Evolutionary conservation across 768 basidiomycete species (phyloP), one percentile per base, ranked within the genome.

Genomic region (Hypholoma sublateritium): DNA sequence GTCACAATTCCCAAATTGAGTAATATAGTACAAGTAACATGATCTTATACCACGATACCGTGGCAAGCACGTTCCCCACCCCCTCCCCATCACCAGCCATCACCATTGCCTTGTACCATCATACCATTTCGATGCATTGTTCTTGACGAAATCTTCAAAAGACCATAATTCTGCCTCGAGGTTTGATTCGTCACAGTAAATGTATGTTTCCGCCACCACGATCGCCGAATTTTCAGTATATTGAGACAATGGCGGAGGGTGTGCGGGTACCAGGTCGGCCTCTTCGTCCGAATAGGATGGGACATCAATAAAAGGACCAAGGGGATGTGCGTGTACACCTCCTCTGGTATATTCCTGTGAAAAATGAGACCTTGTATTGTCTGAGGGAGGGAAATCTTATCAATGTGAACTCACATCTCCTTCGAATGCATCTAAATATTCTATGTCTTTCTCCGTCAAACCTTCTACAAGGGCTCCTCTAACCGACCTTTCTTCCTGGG

Each of bases 61-160:
- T 32, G 28, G 9, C 28, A 48, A 28, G 21, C 14, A 0, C 25
- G n/a, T 12, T 34, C 9, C 35, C 21, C 13, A 12, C 21, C 35
- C 35, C 22, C 12, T 46, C 22, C 45, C 22, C 22, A 24, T 34
- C 14, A 16, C 24, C 50, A 14, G 45, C 39, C 24, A 28, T 28
- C 25, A 46, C 24, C 44, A 28, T 58, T 53, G 56, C 16, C 62
- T 70, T 5, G 63, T 71, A 8, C 66, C 59, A 0, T 82, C 84
- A 37, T 88, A 79, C 93, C 94, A 95, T 56, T 88, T 87, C 79
- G 83, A 84, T 2, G 90, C 86, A 60, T 85, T 89, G 28, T 89
- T 81, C 64, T 73, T 71, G 28, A 96, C 78, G 65, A 97, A 97
- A 3, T 85, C 81, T n/a, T 85, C 83, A 65, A 88, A 95, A 0